A percentile compares a stretch with the other conserved stretches of the same genome.
Evolutionary conservation across 169 alveolate genomes (phyloP).

Genomic region (Cryptosporidium canis): DNA sequence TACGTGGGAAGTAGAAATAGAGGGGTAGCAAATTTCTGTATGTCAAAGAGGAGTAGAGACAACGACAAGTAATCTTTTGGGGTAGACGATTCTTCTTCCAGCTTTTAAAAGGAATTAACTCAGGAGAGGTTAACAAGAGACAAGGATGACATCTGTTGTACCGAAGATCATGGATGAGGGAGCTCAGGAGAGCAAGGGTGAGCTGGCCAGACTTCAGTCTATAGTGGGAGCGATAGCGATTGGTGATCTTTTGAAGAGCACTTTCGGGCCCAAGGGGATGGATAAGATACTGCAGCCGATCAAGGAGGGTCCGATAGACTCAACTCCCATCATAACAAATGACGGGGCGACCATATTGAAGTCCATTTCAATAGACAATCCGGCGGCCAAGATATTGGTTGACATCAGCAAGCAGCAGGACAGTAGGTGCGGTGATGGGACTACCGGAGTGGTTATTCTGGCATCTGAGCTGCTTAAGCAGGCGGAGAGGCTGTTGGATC

Average conservation of each 20-base stretch:
- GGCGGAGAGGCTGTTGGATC: conserved; percentile 95
- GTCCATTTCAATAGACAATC: conserved; percentile 98
- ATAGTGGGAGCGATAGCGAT: conserved; percentile 99
- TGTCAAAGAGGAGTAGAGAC: neutral
- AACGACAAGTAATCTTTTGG: neutral
- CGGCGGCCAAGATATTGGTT: conserved; percentile 98
- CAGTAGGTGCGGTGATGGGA: conserved; percentile 93
- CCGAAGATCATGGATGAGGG: conserved; percentile 94
- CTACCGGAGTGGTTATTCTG: conserved; percentile 98
- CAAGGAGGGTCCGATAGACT: conserved; percentile 88
- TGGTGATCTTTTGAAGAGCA: conserved; percentile 98
- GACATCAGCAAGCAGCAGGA: conserved; percentile 93
- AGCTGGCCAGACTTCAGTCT: conserved; percentile 93
- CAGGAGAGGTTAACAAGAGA: neutral
- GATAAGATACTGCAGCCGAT: conserved; percentile 96
- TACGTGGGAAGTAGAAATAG: conserved; percentile 50
- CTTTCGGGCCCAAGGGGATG: conserved; percentile 99
- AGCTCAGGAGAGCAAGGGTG: conserved; percentile 95
- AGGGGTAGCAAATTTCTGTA: conserved; percentile 21
- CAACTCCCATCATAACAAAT: conserved; percentile 94
- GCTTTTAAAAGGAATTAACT: neutral
- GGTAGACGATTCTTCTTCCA: neutral
- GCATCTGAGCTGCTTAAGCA: conserved; percentile 98
- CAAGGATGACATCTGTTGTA: conserved; percentile 82
- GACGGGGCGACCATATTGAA: conserved; percentile 99